Base-by-base conservation (phyloP, 441 rosid species). In the Eutrema salsugineum region DNA sequence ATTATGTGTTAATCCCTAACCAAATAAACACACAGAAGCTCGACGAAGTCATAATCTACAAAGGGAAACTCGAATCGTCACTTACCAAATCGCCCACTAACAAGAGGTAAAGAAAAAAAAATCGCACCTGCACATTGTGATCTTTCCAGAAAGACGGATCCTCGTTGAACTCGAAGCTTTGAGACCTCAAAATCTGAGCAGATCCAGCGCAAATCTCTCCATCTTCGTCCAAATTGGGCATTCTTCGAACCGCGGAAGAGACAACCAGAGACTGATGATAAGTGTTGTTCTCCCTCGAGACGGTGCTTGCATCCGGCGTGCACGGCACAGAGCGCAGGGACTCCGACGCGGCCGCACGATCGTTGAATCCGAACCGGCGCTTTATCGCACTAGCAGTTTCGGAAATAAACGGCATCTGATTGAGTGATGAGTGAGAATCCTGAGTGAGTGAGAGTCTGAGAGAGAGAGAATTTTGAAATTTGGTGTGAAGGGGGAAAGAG, bases 91-190 rank as follows among this genome's bases (percentile, higher is more conserved):
- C 20, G 8, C 2, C 0, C 33, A 39, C 8, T n/a, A 27, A 38
- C 12, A 47, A 56, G 24, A 12, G 28, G 17, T 3, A 3, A 15
- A 11, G 0, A 39, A 12, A 1, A 40, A 1, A 30, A 14, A 24
- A 39, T 22, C 68, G 12, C 1, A 94, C 99, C 96, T 96, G 99
- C 20, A 96, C 98, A 66, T 96, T 96, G 67, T 85, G 97, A 50
- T 96, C 99, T 81, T 88, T 88, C 98, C 98, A 91, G 77, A 96
- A 89, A 16, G 97, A 86, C 0, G 97, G 97, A 79, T 91, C 98
- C 59, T 96, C 97, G n/a, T 66, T 63, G 73, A 93, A 77, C 70
- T 93, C 98, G 58, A 88, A 91, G 77, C 87, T 84, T 56, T 77
- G 92, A 39, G 83, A 66, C 58, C 79, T 72, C 40, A 58, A 78